phyloP scores from a whole-genome alignment of 192 early-diverging fungal genomes.

The Geosiphon pyriformis region DNA sequence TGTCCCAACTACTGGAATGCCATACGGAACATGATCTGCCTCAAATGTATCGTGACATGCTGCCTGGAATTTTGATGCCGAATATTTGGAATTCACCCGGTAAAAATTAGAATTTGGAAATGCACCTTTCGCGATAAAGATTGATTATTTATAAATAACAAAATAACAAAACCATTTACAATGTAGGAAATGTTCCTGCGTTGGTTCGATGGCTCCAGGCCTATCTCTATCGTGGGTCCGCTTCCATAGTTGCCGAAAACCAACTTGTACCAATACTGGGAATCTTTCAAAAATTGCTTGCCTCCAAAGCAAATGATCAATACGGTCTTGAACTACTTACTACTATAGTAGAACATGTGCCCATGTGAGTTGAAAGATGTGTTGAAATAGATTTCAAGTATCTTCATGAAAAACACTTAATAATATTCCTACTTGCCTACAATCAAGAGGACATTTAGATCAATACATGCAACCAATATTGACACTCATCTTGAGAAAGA shows the following conservation, averaged over 20 bases:
- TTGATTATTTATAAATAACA: no score
- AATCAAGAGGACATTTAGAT: constrained; percentile 34
- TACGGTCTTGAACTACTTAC: constrained; percentile 78
- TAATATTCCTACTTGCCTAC: constrained; percentile 32
- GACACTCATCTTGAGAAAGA: constrained; percentile 37
- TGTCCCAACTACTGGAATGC: constrained; percentile 80
- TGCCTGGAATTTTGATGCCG: constrained; percentile 79
- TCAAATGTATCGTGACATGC: constrained; percentile 62
- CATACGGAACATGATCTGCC: constrained; percentile 65
- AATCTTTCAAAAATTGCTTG: constrained; percentile 87
- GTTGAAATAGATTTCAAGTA: constrained; percentile 51
- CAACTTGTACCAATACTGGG: constrained; percentile 83
- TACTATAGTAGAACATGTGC: constrained; percentile 71
- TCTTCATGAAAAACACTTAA: constrained; percentile 31
- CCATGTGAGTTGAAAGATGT: constrained; percentile 60
- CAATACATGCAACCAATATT: constrained; percentile 47
- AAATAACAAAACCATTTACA: no score
- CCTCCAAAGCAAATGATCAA: constrained; percentile 79
- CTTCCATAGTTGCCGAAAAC: constrained; percentile 59
- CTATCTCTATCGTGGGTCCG: constrained; percentile 72
- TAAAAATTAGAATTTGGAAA: constrained; percentile 19
- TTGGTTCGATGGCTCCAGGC: constrained; percentile 83
- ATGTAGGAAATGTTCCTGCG: constrained; percentile 94
- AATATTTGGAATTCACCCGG: constrained; percentile 80
- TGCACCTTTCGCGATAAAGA: no score